Evolutionary conservation across 805 yeast genomes (phyloP).

Genomic region (Saccharomyces jurei): DNA sequence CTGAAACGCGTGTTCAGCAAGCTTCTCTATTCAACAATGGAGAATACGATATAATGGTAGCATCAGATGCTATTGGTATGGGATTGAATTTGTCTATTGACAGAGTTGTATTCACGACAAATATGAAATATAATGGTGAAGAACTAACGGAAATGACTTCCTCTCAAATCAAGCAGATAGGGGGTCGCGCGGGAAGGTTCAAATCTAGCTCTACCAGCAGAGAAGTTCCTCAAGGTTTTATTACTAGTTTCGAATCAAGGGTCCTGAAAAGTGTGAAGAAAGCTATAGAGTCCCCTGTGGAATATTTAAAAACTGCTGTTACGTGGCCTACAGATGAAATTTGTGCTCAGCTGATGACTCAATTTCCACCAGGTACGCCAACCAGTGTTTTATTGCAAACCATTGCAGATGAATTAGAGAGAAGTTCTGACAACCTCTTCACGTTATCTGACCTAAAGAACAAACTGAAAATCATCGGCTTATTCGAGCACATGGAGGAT

Average conservation of each 20-base stretch:
- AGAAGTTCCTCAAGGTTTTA: slow-evolving; percentile 36
- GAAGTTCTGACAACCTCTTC: slow-evolving; percentile 17
- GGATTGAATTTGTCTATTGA: slow-evolving; percentile 83
- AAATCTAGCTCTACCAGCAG: slow-evolving; percentile 18
- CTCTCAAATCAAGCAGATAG: slow-evolving; percentile 82
- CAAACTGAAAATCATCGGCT: slow-evolving; percentile 35
- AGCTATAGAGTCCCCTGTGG: slow-evolving; percentile 44
- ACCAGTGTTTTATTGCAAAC: slow-evolving; percentile 40
- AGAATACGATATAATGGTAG: slow-evolving; percentile 72
- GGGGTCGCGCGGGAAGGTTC: slow-evolving; percentile 92
- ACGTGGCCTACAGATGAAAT: slow-evolving; percentile 74
- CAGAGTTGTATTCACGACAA: slow-evolving; percentile 65
- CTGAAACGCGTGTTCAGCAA: slow-evolving; percentile 84
- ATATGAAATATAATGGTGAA: slow-evolving; percentile 64
- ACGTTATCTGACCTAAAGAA: slow-evolving; percentile 22
- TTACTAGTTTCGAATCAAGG: slow-evolving; percentile 42
- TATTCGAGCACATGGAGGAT: slow-evolving; percentile 37
- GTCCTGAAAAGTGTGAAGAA: slow-evolving; percentile 40
- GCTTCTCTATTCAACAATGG: slow-evolving; percentile 76
- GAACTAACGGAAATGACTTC: slow-evolving; percentile 40
- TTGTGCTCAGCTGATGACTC: slow-evolving; percentile 58
- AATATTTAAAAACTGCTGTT: slow-evolving; percentile 50
- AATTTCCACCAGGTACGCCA: slow-evolving; percentile 45
- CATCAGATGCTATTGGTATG: slow-evolving; percentile 97
- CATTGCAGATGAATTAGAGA: slow-evolving; percentile 32